Evolutionary conservation across 2,329 filamentous ascomycete species (phyloP).

Genomic region (Hypoxylon sp.): DNA sequence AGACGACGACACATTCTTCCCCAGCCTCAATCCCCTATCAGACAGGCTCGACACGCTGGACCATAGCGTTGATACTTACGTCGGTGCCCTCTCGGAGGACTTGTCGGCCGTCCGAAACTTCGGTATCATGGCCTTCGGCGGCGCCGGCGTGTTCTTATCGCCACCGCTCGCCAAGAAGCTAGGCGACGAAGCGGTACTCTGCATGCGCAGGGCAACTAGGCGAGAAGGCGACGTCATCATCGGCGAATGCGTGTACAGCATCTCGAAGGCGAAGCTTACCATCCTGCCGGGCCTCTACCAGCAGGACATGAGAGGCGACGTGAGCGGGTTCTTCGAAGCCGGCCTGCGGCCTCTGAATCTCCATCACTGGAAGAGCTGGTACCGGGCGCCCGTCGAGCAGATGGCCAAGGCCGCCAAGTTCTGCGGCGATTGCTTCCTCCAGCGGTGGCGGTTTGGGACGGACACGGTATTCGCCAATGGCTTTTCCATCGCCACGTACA

Average conservation of each 20-base stretch:
- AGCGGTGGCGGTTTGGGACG: conserved; percentile 59
- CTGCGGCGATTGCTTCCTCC: conserved; percentile 67
- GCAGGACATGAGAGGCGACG: conserved; percentile 63
- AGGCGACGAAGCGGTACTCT: conserved; percentile 56
- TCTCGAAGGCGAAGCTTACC: conserved; percentile 62
- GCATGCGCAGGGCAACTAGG: conserved; percentile 53
- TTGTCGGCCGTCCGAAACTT: conserved; percentile 58
- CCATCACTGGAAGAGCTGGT: conserved; percentile 72
- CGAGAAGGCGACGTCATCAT: conserved; percentile 63
- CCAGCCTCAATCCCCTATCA: conserved; percentile 59
- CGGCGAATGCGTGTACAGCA: conserved; percentile 63
- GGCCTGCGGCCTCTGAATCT: conserved; percentile 62
- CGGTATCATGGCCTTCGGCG: conserved; percentile 68
- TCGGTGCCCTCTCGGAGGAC: conserved; percentile 66
- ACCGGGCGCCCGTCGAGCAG: conserved; percentile 57
- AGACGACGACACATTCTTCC: conserved; percentile 71
- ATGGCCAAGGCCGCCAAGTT: conserved; percentile 58
- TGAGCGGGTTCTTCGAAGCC: conserved; percentile 67
- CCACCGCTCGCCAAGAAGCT: conserved; percentile 59
- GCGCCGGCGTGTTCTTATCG: conserved; percentile 66
- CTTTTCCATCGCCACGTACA: conserved; percentile 63
- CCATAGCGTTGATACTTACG: conserved; percentile 57
- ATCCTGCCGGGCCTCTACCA: conserved; percentile 64
- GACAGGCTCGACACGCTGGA: conserved; percentile 58
- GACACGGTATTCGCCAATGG: conserved; percentile 65